These are phyloP conservation scores for Trichosanthes cucumerina DNA, from an alignment of 306 rosid genomes.

Conservation along the genomic window DNA sequence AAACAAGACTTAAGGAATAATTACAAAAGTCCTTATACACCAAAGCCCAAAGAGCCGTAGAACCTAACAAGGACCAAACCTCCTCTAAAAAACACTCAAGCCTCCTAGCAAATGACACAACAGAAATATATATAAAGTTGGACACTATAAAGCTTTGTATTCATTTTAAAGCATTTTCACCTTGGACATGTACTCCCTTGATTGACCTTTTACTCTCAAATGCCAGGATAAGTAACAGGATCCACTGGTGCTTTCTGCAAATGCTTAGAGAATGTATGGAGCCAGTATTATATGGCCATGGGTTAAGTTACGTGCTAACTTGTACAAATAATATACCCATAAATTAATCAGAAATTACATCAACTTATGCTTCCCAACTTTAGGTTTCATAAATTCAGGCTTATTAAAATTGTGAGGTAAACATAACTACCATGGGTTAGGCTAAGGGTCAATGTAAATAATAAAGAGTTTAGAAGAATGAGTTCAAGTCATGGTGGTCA, in stretches of 20 bases:
- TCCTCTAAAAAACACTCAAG: background rate
- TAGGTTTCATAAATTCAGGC: background rate
- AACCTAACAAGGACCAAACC: background rate
- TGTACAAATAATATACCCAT: background rate
- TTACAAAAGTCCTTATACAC: background rate
- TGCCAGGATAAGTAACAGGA: background rate
- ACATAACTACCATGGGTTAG: background rate
- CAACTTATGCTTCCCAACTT: background rate
- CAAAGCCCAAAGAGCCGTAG: background rate
- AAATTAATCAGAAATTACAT: background rate
- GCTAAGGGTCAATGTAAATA: background rate
- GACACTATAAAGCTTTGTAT: background rate
- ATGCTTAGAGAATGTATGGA: background rate
- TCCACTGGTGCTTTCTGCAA: background rate
- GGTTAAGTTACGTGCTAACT: background rate
- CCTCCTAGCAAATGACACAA: background rate
- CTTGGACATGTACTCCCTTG: background rate
- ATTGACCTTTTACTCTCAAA: background rate
- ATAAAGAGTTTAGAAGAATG: background rate
- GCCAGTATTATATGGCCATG: background rate
- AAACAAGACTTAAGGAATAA: background rate
- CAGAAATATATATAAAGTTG: background rate
- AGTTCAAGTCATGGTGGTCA: background rate
- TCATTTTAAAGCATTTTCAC: background rate
- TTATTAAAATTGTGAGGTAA: background rate